Evolutionary conservation across 2,329 filamentous ascomycete species (phyloP).

Genomic region (Calonectria ilicicola): DNA sequence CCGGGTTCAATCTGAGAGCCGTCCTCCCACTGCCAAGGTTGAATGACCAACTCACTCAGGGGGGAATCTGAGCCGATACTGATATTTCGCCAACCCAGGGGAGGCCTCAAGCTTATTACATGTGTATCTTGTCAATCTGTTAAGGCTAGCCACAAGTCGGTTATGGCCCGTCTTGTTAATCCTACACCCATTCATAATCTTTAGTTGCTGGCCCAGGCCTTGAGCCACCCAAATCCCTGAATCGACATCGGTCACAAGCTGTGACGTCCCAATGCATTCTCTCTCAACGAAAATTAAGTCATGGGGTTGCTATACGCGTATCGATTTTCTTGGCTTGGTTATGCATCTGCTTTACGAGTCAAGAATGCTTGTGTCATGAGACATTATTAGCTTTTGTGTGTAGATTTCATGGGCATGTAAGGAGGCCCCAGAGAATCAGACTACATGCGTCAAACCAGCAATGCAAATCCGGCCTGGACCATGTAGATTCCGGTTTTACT

Average conservation of each 20-base stretch:
- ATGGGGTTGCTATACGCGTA: neutral
- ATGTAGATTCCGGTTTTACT: neutral
- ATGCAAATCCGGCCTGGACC: neutral
- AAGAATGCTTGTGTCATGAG: neutral
- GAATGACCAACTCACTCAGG: neutral
- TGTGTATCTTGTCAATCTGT: neutral
- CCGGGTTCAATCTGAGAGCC: slow-evolving; percentile 9
- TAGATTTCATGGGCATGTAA: neutral
- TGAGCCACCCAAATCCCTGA: neutral
- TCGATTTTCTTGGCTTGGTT: neutral
- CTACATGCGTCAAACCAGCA: neutral
- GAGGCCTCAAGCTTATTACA: neutral
- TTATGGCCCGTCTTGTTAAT: neutral
- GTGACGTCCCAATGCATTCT: neutral
- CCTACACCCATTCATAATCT: neutral
- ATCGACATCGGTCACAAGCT: neutral
- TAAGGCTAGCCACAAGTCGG: neutral
- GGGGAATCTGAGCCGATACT: neutral
- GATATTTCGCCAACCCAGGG: neutral
- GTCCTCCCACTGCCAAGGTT: neutral
- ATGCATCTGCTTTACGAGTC: neutral
- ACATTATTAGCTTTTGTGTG: too few relatives aligned
- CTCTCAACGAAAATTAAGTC: neutral
- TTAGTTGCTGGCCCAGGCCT: neutral
- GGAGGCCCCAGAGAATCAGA: neutral